Evolutionary conservation across 2,329 filamentous ascomycete genomes (phyloP).

Genomic region (Phialocephala sp.): DNA sequence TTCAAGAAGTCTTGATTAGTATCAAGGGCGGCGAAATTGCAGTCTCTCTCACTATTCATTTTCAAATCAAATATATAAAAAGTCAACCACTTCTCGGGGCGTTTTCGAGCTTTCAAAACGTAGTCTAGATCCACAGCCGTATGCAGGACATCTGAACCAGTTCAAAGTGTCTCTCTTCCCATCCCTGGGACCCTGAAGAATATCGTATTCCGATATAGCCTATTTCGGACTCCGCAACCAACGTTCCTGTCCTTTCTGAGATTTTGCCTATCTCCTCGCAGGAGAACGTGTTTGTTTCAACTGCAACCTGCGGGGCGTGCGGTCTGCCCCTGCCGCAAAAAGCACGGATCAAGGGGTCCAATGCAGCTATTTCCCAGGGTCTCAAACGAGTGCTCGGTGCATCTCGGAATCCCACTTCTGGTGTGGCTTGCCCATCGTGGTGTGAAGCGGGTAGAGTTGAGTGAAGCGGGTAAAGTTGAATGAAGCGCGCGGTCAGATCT

Average conservation of each 20-base stretch:
- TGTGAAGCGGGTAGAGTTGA: background rate
- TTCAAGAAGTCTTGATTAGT: conserved; percentile 30
- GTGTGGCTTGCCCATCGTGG: background rate
- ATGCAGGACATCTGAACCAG: conserved; percentile 10
- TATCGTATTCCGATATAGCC: conserved; percentile 9
- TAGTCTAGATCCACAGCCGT: background rate
- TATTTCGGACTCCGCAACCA: background rate
- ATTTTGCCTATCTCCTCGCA: conserved; percentile 8
- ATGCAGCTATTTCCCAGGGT: conserved; percentile 8
- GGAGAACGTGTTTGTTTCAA: conserved; percentile 2
- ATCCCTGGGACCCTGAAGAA: background rate
- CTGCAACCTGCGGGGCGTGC: conserved; percentile 3
- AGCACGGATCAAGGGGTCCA: conserved; percentile 7
- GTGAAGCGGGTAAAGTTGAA: background rate
- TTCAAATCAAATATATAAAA: conserved; percentile 1
- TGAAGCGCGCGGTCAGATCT: conserved; percentile 2
- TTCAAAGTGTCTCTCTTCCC: background rate
- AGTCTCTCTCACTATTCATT: background rate
- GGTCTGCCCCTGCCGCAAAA: background rate
- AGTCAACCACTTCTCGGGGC: background rate
- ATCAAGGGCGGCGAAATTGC: background rate
- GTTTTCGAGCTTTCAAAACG: background rate
- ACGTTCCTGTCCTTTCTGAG: background rate
- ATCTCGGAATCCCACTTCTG: conserved; percentile 1
- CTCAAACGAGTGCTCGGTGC: conserved; percentile 12